These are phyloP conservation scores for Aureobasidium melanogenum DNA, from an alignment of 2,329 filamentous ascomycete genomes.

Conservation along the genomic window DNA sequence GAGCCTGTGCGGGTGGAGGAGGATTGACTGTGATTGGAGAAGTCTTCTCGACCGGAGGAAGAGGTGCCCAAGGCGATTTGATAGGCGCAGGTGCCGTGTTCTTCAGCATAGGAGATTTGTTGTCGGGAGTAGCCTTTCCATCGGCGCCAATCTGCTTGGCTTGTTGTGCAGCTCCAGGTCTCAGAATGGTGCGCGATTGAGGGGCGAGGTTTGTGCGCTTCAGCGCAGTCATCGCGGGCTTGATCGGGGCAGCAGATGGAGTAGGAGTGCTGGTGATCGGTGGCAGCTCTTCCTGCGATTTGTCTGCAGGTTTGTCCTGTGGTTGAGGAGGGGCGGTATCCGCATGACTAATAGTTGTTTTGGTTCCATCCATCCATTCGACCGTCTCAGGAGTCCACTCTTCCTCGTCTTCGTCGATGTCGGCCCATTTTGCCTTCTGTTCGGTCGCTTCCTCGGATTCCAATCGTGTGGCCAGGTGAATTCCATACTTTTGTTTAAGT, in stretches of 20 bases:
- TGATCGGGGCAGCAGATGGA: slow-evolving; percentile 12
- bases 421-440: slow-evolving; percentile 74
- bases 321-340: slow-evolving; percentile 10
- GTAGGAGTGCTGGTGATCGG: slow-evolving; percentile 8
- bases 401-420: slow-evolving; percentile 82
- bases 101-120: slow-evolving; percentile 65
- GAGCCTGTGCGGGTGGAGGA: slow-evolving; percentile 26
- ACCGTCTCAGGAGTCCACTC: slow-evolving; percentile 80
- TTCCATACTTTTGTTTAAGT: slow-evolving; percentile 72
- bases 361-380: slow-evolving; percentile 82
- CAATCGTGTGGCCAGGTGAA: slow-evolving; percentile 72
- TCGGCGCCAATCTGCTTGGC: slow-evolving; percentile 25
- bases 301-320: slow-evolving; percentile 13
- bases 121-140: slow-evolving; percentile 49
- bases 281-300: slow-evolving; percentile 15
- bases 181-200: slow-evolving; percentile 40
- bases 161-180: slow-evolving; percentile 34
- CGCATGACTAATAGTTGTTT: slow-evolving; percentile 43
- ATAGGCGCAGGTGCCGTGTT: slow-evolving; percentile 60
- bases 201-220: slow-evolving; percentile 28
- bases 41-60: slow-evolving; percentile 77
- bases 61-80: slow-evolving; percentile 84
- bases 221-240: slow-evolving; percentile 21
- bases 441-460: slow-evolving; percentile 57
- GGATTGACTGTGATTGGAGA: slow-evolving; percentile 59